Evolutionary conservation across 495 filamentous ascomycete genomes (phyloP), one percentile per base, ranked within the genome.

Genomic region (Amphirosellinia nigrospora): DNA sequence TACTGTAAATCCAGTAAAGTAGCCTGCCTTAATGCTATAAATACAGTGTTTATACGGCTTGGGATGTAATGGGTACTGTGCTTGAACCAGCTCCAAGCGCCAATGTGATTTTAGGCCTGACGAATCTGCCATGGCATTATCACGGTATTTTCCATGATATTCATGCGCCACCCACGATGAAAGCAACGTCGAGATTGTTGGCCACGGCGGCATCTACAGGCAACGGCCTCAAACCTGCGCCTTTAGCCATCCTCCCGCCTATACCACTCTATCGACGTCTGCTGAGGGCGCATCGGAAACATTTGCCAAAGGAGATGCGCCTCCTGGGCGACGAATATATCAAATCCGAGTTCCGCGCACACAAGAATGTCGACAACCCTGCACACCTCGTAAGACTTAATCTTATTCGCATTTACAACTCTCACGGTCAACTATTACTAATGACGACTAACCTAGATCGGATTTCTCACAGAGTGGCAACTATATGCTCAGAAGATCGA

Each of bases 391-490:
- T 97, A 86, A 50, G 88, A 34, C 41, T 5, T 19, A 26, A 30
- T 46, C 16, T 28, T 36, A 28, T 53, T 30, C 48, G 7, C 0
- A n/a, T 43, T 4, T 1, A 0, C 2, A 11, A 26, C 23, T 28
- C 10, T 23, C n/a, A 4, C 30, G 3, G 0, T 21, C 10, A 6
- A 11, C 7, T 7, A 61, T 60, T 19, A 28, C 55, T 48, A 15
- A 60, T 53, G 38, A 64, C n/a, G 32, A 19, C 0, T 63, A 4
- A 21, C 41, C 45, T 65, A 97, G 94, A 91, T 98, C 71, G 96
- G 96, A 4, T 99, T 99, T 77, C 83, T 98, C 73, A 95, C 92
- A 0, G 94, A 98, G 80, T 99, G 96, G 96, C 96, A 98, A 77
- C 79, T 92, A 38, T 99, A 98, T 75, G 94, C 93, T 11, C 95